Base-by-base conservation (phyloP, 2,329 filamentous ascomycete species). In the Talaromyces funiculosus region DNA sequence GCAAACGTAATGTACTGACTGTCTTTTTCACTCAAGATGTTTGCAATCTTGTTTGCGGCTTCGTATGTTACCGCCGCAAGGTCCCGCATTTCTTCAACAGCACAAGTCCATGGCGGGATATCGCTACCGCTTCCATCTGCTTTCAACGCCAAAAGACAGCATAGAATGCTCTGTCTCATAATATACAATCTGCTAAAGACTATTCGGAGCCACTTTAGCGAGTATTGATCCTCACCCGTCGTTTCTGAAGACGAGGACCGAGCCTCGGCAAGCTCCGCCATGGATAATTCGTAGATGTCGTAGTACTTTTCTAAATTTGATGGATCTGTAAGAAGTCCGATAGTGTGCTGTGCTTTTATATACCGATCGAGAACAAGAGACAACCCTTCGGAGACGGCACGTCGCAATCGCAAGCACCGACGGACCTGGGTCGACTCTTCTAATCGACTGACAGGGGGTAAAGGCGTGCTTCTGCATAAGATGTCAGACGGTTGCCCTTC, bases 361-460 rank as follows among this genome's bases (percentile, higher is more conserved):
- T 92, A 92, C 22, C 84, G 83, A 45, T 86, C 82, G 42, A 96
- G 85, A 57, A 89, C 83, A 14, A 87, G 84, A 40, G 82, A 82
- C 63, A 96, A 85, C 62, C 86, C 86, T 51, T 82, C 82, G 57
- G 86, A 86, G 6, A 97, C 80, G n/a, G 84, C 85, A 64, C 87
- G 87, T 63, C 94, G 89, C 38, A 99, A 79, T 64, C 90, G 85
- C 63, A 87, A 79, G 71, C 94, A 99, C 69, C 91, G 87, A 67
- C 91, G 84, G 7, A 82, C 84, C 71, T 95, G 90, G 10, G 86
- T 86, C 62, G 86, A 86, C 66, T 95, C 91, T 72, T 99, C 94
- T 33, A 99, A 81, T 49, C 93, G 86, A 66, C 90, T 95, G 62
- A 97, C 89, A n/a, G 94, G 94, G 6, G 94, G 93, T 37, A 97